Conservation (phyloP, 2,329 filamentous ascomycete genomes). For the Talaromyces sp. region DNA sequence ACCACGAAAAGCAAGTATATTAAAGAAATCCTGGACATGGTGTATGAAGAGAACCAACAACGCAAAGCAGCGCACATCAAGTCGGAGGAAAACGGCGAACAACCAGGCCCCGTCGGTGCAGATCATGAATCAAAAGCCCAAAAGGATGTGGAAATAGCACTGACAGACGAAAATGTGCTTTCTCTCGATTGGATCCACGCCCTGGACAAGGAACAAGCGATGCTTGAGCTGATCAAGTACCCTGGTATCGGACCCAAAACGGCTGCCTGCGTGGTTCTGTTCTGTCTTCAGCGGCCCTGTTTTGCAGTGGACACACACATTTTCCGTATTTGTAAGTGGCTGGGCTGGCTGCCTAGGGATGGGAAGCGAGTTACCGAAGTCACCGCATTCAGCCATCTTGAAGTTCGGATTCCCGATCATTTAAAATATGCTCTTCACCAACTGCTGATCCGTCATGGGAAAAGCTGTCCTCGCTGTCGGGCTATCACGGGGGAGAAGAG, state of each 20-base stretch:
- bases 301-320: conserved; percentile 66
- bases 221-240: conserved; percentile 53
- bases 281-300: conserved; percentile 58
- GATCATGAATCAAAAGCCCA: conserved; percentile 39
- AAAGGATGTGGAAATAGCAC: conserved; percentile 54
- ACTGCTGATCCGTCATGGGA: conserved; percentile 59
- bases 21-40: conserved; percentile 67
- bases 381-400: conserved; percentile 55
- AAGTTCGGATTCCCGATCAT: conserved; percentile 56
- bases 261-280: conserved; percentile 59
- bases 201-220: conserved; percentile 52
- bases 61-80: conserved; percentile 47
- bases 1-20: conserved; percentile 68
- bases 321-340: conserved; percentile 57
- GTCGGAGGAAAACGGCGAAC: conserved; percentile 39
- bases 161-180: conserved; percentile 55
- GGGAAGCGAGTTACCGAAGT: conserved; percentile 35
- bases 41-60: conserved; percentile 63
- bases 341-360: conserved; percentile 53
- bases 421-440: conserved; percentile 61
- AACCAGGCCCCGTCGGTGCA: conserved; percentile 37
- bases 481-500: conserved; percentile 58
- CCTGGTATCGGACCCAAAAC: conserved; percentile 64
- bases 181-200: conserved; percentile 60
- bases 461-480: conserved; percentile 55